A percentile compares a stretch with the other conserved stretches of the same genome.
phyloP scores from a whole-genome alignment of 2,329 filamentous ascomycete species.

The Uncinocarpus reesii region DNA sequence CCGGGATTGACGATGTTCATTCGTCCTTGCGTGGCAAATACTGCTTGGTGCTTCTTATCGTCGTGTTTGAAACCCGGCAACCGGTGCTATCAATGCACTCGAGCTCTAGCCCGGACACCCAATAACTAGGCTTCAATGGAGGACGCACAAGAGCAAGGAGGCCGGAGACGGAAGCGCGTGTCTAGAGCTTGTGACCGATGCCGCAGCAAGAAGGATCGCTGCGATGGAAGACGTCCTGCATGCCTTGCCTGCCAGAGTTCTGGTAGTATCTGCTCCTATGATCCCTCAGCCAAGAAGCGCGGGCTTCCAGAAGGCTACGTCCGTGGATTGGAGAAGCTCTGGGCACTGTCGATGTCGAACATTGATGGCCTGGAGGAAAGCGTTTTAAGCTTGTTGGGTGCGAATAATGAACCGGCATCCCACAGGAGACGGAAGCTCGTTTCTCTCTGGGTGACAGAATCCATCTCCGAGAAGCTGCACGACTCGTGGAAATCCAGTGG shows the following conservation, averaged over 20 bases:
- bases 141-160: conserved; percentile 4
- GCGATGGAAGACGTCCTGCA: conserved; percentile 35
- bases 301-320: conserved; percentile 40
- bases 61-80: no score
- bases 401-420: conserved; percentile 24
- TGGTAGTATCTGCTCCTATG: conserved; percentile 35
- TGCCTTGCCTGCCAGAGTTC: conserved; percentile 36
- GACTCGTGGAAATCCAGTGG: conserved; percentile 37
- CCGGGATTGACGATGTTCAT: neutral
- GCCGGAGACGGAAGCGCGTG: conserved; percentile 31
- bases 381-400: conserved; percentile 32
- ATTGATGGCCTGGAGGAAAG: conserved; percentile 37
- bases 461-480: conserved; percentile 35
- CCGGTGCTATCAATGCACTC: conserved; percentile 1
- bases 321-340: conserved; percentile 38
- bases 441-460: conserved; percentile 33
- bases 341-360: conserved; percentile 36
- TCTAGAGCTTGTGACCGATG: conserved; percentile 39
- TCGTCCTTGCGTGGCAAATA: neutral
- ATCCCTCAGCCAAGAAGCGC: conserved; percentile 37
- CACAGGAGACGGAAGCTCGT: conserved; percentile 27
- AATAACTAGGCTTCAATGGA: conserved; percentile 1
- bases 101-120: neutral
- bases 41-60: neutral
- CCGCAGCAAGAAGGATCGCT: conserved; percentile 39